phyloP scores from a whole-genome alignment of 2,329 filamentous ascomycete species.

The Neoscytalidium dimidiatum region DNA sequence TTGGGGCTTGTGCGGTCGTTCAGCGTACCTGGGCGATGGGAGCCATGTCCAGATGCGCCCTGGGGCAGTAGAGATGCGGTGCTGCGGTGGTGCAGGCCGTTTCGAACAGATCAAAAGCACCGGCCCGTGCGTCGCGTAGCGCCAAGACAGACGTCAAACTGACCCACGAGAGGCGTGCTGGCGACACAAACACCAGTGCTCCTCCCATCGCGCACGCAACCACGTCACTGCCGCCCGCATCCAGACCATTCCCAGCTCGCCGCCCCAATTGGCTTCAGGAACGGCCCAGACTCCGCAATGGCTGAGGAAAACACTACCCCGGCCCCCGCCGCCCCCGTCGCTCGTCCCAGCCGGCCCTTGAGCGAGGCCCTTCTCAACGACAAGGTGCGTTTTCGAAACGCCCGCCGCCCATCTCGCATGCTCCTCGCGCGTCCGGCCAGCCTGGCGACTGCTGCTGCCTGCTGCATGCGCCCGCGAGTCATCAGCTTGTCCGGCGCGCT shows the following conservation, averaged over 20 bases:
- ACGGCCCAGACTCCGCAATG: slow-evolving; percentile 42
- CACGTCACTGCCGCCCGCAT: slow-evolving; percentile 3
- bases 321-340: slow-evolving; percentile 64
- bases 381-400: slow-evolving; percentile 68
- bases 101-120: slow-evolving; percentile 16
- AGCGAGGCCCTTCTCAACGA: slow-evolving; percentile 98
- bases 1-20: neutral
- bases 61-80: slow-evolving; percentile 17
- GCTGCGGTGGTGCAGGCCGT: slow-evolving; percentile 10
- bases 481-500: neutral
- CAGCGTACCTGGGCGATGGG: slow-evolving; percentile 19
- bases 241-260: neutral
- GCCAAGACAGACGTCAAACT: slow-evolving; percentile 19
- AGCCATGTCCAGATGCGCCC: slow-evolving; percentile 19
- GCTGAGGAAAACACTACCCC: slow-evolving; percentile 55
- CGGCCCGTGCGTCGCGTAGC: slow-evolving; percentile 2
- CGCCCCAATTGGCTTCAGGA: slow-evolving; percentile 6
- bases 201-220: neutral
- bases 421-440: neutral
- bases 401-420: neutral
- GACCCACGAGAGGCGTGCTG: slow-evolving; percentile 14
- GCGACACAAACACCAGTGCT: neutral
- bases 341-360: slow-evolving; percentile 75
- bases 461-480: neutral
- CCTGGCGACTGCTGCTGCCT: neutral